Evolutionary conservation across 2,329 filamentous ascomycete species (phyloP).

Genomic region (Neofusicoccum kwambonambiense): DNA sequence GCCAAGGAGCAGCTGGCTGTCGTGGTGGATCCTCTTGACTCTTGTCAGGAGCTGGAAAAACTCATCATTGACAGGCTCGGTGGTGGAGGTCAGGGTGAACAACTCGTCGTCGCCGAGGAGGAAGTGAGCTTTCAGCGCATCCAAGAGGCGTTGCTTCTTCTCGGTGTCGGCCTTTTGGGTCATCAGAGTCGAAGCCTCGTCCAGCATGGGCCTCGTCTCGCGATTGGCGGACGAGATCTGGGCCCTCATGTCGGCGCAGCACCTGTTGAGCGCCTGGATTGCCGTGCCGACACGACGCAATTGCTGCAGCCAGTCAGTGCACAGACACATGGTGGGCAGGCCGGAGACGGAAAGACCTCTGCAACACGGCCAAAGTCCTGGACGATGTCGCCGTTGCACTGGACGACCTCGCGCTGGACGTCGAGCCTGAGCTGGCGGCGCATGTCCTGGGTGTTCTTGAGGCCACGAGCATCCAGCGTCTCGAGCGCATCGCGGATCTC

Average conservation of each 20-base stretch:
- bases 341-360: constrained; percentile 56
- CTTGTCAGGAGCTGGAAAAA: constrained; percentile 79
- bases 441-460: constrained; percentile 74
- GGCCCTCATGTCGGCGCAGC: constrained; percentile 75
- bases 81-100: constrained; percentile 70
- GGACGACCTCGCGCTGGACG: constrained; percentile 87
- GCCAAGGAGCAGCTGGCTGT: constrained; percentile 85
- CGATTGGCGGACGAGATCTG: constrained; percentile 74
- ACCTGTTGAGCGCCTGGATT: constrained; percentile 74
- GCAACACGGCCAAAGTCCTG: constrained; percentile 85
- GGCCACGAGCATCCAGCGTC: constrained; percentile 69
- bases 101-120: constrained; percentile 79
- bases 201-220: constrained; percentile 71
- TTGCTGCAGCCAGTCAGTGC: constrained; percentile 60
- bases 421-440: constrained; percentile 77
- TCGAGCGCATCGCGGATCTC: constrained; percentile 84
- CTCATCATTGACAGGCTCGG: constrained; percentile 77
- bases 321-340: too few species aligned
- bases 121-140: constrained; percentile 79
- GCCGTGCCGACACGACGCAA: constrained; percentile 77
- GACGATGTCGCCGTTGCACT: constrained; percentile 87
- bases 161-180: constrained; percentile 71
- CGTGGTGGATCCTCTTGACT: constrained; percentile 82
- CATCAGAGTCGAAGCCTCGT: constrained; percentile 74
- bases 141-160: constrained; percentile 74